Percentiles rank a stretch among this genome's conserved stretches.
Evolutionary conservation across 2,329 filamentous ascomycete genomes (phyloP).

Genomic region (Colletotrichum euphorbiae): DNA sequence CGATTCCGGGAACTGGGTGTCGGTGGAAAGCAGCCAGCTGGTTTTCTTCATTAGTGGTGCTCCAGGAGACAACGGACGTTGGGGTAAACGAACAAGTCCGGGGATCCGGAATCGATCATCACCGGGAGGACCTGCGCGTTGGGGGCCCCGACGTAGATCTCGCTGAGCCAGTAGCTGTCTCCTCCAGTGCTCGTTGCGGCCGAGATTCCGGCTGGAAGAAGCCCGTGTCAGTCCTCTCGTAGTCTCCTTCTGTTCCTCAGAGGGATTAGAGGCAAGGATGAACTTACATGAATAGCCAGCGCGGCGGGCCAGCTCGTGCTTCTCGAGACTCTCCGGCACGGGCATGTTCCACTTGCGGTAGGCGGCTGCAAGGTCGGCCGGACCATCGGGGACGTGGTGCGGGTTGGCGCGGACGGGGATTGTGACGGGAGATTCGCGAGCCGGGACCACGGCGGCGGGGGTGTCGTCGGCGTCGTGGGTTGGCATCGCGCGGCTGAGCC

Average conservation of each 20-base stretch:
- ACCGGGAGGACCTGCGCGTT: conserved; percentile 26
- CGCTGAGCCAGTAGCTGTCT: conserved; percentile 31
- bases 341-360: conserved; percentile 32
- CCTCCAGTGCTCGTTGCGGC: conserved; percentile 1
- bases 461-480: background rate
- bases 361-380: conserved; percentile 31
- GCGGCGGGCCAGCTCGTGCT: conserved; percentile 22
- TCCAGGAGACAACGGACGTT: background rate
- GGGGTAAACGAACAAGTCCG: conserved; percentile 23
- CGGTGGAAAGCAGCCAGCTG: conserved; percentile 45
- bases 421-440: conserved; percentile 11
- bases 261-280: background rate
- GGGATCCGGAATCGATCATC: conserved; percentile 29
- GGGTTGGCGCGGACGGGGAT: conserved; percentile 28
- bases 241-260: too few species aligned
- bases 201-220: conserved; percentile 10
- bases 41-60: too few species aligned
- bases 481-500: too few species aligned
- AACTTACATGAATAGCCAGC: conserved; percentile 25
- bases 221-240: background rate
- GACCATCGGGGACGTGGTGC: conserved; percentile 25
- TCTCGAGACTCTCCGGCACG: conserved; percentile 27
- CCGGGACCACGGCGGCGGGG: conserved; percentile 10
- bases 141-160: conserved; percentile 25
- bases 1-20: conserved; percentile 43